Evolutionary conservation across 176 grass and related monocot species (phyloP), one percentile per base, ranked within the genome.

Genomic region (Avena eriantha): DNA sequence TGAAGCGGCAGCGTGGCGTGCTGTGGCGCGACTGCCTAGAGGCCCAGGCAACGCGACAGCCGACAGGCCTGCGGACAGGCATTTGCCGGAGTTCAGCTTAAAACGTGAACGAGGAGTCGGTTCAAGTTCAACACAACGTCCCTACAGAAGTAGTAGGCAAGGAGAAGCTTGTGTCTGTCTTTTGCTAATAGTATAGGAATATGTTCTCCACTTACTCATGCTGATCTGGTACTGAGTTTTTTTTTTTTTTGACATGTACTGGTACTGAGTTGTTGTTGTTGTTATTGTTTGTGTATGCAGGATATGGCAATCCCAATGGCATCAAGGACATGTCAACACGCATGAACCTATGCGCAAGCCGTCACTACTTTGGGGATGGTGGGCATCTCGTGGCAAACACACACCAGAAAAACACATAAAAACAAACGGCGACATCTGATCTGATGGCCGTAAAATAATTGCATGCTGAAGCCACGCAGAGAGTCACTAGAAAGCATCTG

Each of bases 321-420:
- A 48, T 73, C 70, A 1, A 45, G 21, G 70, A 60, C 14, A 76
- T 11, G 53, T 55, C 53, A 55, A 18, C 53, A 55, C 16, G 59
- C 57, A 64, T 43, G n/a, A 9, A 87, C 14, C 49, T 18, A 35
- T 36, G 34, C 8, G 21, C 1, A 34, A 41, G 39, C 78, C 19
- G 16, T 49, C 39, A 10, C 3, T 22, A 76, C 70, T 86, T 81
- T 89, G 59, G 7, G 43, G 60, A 57, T 19, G 69, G 36, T 39
- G 88, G 48, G 24, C 47, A 22, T 81, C 59, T 81, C 59, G 43
- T 89, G 78, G 83, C 83, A 8, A 69, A 60, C 83, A 90, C 39
- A 35, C 24, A 54, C 68, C 57, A 77, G 5, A 55, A 33, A 26
- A 1, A 43, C 31, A 69, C 7, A 55, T 55, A 41, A 55, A 39